Evolutionary conservation across 2,329 filamentous ascomycete species (phyloP), one percentile per base, ranked within the genome.

Genomic region (Rutstroemia sp.): DNA sequence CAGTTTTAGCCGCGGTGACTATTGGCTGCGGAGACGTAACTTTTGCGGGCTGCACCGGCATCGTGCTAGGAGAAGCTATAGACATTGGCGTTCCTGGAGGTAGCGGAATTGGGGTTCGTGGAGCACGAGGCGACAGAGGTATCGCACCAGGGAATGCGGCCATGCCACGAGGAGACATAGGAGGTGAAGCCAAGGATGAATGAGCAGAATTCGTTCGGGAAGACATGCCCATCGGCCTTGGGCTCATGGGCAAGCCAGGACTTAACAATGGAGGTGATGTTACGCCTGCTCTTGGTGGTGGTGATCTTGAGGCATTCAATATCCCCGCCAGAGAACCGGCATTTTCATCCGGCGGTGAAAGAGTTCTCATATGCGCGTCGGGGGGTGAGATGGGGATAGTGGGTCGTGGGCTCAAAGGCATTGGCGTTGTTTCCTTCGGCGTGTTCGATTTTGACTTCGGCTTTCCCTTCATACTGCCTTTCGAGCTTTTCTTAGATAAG

Each of bases 81-180:
- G 82, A 79, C 53, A 85, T 76, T 10, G 86, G 81, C 0, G 87
- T 86, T 57, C 84, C 84, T 21, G 84, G 84, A 17, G 87, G 86
- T 36, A 91, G 73, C 3, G 87, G 87, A 47, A 89, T 86, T 2
- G 87, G 81, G 63, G 89, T 84, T 63, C 87, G 83, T 34, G 87
- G 85, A 48, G 86, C 81, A 63, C 89, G 83, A 5, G 89, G 87
- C 5, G 87, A 88, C 30, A 89, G 75, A 47, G 85, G 83, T 49
- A 81, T 70, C 4, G 72, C 68, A 7, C 74, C 76, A 21, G 76
- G 68, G 51, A 77, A 74, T n/a, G 55, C 62, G 36, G 70, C 73
- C 50, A 73, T 69, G 60, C 71, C 73, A 48, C 80, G 76, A 51
- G 88, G 84, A 34, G 89, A 90, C 65, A 88, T 74, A 16, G 88